Evolutionary conservation across 352 stramenopile species (phyloP), one percentile per base, ranked within the genome.

Genomic region (Phytophthora sp.): DNA sequence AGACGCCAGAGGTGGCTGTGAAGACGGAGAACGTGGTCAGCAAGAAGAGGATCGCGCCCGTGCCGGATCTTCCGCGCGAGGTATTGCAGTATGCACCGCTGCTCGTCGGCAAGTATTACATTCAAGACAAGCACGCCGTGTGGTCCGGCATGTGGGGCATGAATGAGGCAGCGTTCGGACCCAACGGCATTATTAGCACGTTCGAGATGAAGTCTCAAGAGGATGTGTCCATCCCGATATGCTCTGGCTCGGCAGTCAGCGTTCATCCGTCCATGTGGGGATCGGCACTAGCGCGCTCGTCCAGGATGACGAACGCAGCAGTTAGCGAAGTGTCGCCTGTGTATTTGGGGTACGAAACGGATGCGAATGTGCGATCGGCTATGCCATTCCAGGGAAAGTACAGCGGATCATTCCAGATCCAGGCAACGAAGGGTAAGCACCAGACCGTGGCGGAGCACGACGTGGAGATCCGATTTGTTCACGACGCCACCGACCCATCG

Each of bases 151-250:
- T 74, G 44, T 96, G 88, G 88, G 88, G 86, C 6, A 96, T 96
- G 88, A 93, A 66, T 13, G 88, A 96, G 55, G 80, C 83, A 4
- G 88, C 87, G 18, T 96, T 94, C 63, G 77, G 73, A 20, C 68
- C 69, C 3, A 90, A 90, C 16, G 88, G 88, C 3, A 69, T 96
- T 36, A 94, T 87, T 18, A 94, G 86, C 44, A 51, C 72, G 8
- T 96, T 96, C 53, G 86, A 96, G 62, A 96, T 96, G 88, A 92
- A 90, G 59, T 94, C 84, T 13, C 74, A 93, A 45, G 83, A 93
- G n/a, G 76, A 93, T 45, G 86, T 94, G 33, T 80, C 76, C 30
- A 88, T 91, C 39, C 76, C 71, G 7, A 83, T 68, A 16, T 78
- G 70, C 24, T 36, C 55, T 2, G 77, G 74, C 9, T 42, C 69